Evolutionary conservation across 257 asterid genomes (phyloP).

Genomic region (Oldenlandia corymbosa): DNA sequence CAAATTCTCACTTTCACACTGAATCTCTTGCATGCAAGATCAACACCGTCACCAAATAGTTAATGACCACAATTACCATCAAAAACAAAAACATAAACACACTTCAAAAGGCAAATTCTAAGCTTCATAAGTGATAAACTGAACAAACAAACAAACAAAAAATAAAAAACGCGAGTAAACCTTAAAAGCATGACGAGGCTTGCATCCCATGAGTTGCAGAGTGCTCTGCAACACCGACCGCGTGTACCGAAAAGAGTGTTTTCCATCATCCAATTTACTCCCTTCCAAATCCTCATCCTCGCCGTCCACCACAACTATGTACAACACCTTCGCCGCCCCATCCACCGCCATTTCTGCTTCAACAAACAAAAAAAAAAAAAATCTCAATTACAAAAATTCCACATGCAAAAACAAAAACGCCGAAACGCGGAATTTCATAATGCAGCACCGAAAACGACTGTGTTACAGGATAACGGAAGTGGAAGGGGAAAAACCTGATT

Average conservation of each 20-base stretch:
- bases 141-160: background rate
- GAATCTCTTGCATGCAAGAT: conserved; percentile 3
- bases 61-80: too few relatives aligned
- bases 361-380: background rate
- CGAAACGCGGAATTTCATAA: background rate
- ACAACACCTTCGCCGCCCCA: conserved; percentile 66
- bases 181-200: conserved; percentile 97
- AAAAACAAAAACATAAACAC: too few relatives aligned
- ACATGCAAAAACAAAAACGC: background rate
- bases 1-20: background rate
- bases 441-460: conserved; percentile 5
- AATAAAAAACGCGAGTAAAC: conserved; percentile 23
- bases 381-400: background rate
- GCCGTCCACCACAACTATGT: conserved; percentile 67
- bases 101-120: too few relatives aligned
- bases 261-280: conserved; percentile 29
- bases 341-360: conserved; percentile 52
- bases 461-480: background rate
- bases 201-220: conserved; percentile 98
- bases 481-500: conserved; percentile 11
- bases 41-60: too few relatives aligned
- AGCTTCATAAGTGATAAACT: too few relatives aligned
- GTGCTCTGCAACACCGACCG: conserved; percentile 90
- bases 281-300: conserved; percentile 19
- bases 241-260: conserved; percentile 76